Evolutionary conservation across 306 rosid genomes (phyloP).

Genomic region (Prunus mira): DNA sequence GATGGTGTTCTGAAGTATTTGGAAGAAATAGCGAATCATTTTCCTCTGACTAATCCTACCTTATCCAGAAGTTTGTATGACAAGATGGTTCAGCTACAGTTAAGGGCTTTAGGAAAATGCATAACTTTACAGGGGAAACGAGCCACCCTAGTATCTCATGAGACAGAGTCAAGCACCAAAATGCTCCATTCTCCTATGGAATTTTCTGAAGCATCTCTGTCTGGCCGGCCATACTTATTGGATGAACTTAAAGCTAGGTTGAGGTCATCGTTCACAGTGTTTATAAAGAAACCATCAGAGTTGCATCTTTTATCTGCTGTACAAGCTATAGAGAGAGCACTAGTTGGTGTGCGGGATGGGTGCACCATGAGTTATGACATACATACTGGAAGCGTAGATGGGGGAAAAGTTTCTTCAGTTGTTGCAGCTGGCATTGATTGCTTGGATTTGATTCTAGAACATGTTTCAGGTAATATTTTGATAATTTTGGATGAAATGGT

Average conservation of each 20-base stretch:
- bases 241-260: slow-evolving; percentile 66
- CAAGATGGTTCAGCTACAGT: slow-evolving; percentile 55
- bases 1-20: slow-evolving; percentile 75
- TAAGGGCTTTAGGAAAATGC: slow-evolving; percentile 75
- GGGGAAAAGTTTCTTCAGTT: slow-evolving; percentile 60
- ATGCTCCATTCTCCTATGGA: slow-evolving; percentile 38
- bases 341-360: slow-evolving; percentile 64
- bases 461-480: slow-evolving; percentile 64
- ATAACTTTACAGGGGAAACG: slow-evolving; percentile 75
- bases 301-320: slow-evolving; percentile 68
- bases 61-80: slow-evolving; percentile 51
- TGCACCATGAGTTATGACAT: slow-evolving; percentile 52
- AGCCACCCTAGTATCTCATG: slow-evolving; percentile 69
- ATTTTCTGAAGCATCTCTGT: slow-evolving; percentile 46
- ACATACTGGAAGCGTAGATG: slow-evolving; percentile 47
- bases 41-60: slow-evolving; percentile 58
- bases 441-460: slow-evolving; percentile 78
- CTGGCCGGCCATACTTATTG: slow-evolving; percentile 42
- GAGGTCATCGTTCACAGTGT: slow-evolving; percentile 64
- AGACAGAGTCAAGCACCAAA: slow-evolving; percentile 60
- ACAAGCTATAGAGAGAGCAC: slow-evolving; percentile 76
- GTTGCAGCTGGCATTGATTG: slow-evolving; percentile 85
- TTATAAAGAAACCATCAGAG: slow-evolving; percentile 60
- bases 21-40: slow-evolving; percentile 64
- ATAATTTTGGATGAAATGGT: neutral